Percentiles rank a stretch among this genome's conserved stretches.
phyloP scores from a whole-genome alignment of 2,329 filamentous ascomycete genomes.

The Arthrobotrys entomopaga region DNA sequence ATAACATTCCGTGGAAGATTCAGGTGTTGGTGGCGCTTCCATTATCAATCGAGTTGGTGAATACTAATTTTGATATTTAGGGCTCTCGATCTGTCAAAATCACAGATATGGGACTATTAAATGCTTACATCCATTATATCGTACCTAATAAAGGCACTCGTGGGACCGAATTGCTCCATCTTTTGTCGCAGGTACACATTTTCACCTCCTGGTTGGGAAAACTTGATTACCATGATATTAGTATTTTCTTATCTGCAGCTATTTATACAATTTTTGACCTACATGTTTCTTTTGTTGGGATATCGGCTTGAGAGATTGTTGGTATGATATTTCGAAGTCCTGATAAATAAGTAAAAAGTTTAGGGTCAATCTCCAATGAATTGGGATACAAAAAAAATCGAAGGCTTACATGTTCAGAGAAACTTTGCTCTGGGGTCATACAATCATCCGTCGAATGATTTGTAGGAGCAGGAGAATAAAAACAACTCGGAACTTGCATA shows the following conservation, averaged over 20 bases:
- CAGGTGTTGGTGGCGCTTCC: conserved; percentile 31
- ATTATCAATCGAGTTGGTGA: conserved; percentile 21
- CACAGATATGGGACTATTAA: not conserved
- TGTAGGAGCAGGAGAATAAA: conserved; percentile 47
- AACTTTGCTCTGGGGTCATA: conserved; percentile 41
- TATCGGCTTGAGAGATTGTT: conserved; percentile 19
- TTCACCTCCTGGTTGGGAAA: not conserved
- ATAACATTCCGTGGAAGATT: conserved; percentile 37
- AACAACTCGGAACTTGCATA: conserved; percentile 29
- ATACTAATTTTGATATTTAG: conserved; percentile 20
- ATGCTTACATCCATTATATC: conserved; percentile 24
- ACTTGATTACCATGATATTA: no score
- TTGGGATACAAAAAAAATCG: not conserved
- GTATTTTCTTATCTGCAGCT: not conserved
- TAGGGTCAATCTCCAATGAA: not conserved
- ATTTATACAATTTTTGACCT: not conserved
- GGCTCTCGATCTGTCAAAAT: not conserved
- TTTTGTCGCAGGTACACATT: conserved; percentile 6
- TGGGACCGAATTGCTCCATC: conserved; percentile 26
- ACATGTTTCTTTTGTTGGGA: conserved; percentile 26
- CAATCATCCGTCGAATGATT: conserved; percentile 49
- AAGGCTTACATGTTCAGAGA: conserved; percentile 46
- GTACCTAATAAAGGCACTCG: conserved; percentile 29
- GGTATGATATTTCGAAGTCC: conserved; percentile 42
- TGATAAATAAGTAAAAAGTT: not conserved